Evolutionary conservation across 345 rosid genomes (phyloP).

Genomic region (Lepidium africanum): DNA sequence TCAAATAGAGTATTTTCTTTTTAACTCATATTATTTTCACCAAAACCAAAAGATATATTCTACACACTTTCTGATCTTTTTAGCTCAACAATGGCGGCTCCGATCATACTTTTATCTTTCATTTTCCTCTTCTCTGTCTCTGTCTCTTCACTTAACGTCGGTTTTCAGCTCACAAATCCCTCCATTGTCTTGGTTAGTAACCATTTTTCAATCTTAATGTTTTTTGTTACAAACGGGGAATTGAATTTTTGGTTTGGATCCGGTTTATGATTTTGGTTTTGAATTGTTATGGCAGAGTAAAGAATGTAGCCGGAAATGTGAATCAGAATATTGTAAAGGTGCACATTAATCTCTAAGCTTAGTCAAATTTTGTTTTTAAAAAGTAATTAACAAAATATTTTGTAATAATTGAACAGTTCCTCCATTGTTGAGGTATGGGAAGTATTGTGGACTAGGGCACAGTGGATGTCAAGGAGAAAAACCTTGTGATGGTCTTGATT

Average conservation of each 20-base stretch:
- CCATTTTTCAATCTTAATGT: background rate
- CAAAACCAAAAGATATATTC: slow-evolving; percentile 24
- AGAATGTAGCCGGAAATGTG: slow-evolving; percentile 80
- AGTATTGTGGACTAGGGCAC: slow-evolving; percentile 79
- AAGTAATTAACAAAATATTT: too few species aligned
- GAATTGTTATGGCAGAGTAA: slow-evolving; percentile 57
- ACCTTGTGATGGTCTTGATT: slow-evolving; percentile 92
- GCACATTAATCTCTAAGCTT: too few species aligned
- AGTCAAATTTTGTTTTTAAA: too few species aligned
- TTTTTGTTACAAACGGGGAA: background rate
- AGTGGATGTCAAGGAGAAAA: slow-evolving; percentile 89
- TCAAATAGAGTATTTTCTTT: too few species aligned
- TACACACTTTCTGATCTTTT: slow-evolving; percentile 23
- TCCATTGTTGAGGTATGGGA: slow-evolving; percentile 82
- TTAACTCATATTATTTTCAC: background rate
- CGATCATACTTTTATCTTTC: background rate
- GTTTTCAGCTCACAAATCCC: slow-evolving; percentile 47
- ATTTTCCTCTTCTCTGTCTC: too few species aligned
- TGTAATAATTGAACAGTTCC: slow-evolving; percentile 43
- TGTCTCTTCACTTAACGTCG: slow-evolving; percentile 21
- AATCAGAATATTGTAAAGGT: background rate
- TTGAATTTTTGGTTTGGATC: background rate
- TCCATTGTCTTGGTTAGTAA: slow-evolving; percentile 45
- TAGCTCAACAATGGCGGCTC: slow-evolving; percentile 26
- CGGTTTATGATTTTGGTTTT: background rate